Base-by-base conservation (phyloP, 306 rosid genomes). In the Hippophae gyantsensis region DNA sequence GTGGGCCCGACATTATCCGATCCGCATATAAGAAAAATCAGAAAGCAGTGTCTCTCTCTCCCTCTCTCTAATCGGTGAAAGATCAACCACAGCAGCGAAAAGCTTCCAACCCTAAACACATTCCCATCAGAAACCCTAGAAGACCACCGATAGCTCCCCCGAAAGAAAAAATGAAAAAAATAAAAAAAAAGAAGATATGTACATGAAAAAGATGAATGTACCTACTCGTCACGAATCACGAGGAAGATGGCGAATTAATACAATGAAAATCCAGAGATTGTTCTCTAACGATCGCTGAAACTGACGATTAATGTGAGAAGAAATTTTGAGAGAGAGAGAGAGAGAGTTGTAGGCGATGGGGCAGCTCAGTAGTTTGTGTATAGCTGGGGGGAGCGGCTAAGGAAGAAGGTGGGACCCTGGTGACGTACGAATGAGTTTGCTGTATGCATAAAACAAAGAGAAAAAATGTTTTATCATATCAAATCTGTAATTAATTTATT, bases 1-100 rank as follows among this genome's bases (percentile, higher is more conserved):
- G 74, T 12, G 89, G 81, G 41, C 86, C 87, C 27, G 94, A 84
- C 89, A 85, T 82, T 68, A 72, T 54, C 57, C 25, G 26, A 48
- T 60, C 49, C 42, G 47, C 68, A 44, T 50, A 48, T 48, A 53
- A 63, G 54, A 9, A 56, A 10, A 4, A 11, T 42, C 42, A 38
- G 42, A 62, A 8, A 18, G 23, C 23, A 18, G 23, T 18, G 23
- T 18, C 23, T 18, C 23, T 18, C 23, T 18, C 23, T 18, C 23
- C 23, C 48, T 27, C 66, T 8, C 51, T 57, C 69, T 43, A 59
- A 75, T 72, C 66, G 68, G 57, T 23, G 64, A 41, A 52, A 60
- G 52, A 58, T 54, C 50, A 62, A 75, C 54, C 53, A 45, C 61
- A 45, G 45, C 56, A 55, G 13, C 38, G 38, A 1, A 26, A 10